These are phyloP conservation scores for Paecilomyces dactylethromorphus DNA, from an alignment of 2,329 filamentous ascomycete species.

Conservation along the genomic window DNA sequence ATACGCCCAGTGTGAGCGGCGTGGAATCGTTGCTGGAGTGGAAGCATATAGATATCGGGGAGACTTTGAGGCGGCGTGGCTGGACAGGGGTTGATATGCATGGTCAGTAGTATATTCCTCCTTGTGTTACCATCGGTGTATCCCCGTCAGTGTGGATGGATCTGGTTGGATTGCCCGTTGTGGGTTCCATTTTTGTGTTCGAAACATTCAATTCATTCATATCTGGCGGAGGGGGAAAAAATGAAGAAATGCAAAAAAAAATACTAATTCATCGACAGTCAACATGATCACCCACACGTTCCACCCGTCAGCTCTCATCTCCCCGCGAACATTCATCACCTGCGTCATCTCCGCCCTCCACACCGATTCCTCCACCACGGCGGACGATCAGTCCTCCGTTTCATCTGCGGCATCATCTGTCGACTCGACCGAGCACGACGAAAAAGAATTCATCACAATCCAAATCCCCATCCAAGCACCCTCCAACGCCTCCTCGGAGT, in stretches of 20 bases:
- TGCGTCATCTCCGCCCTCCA: constrained; percentile 23
- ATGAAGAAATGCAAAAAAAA: background rate
- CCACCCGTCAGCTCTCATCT: constrained; percentile 22
- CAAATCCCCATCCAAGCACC: constrained; percentile 24
- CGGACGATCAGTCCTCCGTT: background rate
- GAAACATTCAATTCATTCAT: too few species aligned
- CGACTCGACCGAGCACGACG: background rate
- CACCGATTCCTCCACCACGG: constrained; percentile 1
- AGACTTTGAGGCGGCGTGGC: background rate
- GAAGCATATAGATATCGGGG: constrained; percentile 3
- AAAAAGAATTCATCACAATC: constrained; percentile 22
- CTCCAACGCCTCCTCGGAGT: constrained; percentile 4
- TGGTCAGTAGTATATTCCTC: constrained; percentile 13
- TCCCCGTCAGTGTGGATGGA: background rate
- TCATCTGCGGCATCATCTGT: background rate
- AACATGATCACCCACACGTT: constrained; percentile 31
- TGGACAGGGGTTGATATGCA: constrained; percentile 14
- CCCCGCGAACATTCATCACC: constrained; percentile 26
- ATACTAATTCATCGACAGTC: constrained; percentile 12
- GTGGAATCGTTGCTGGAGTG: constrained; percentile 24
- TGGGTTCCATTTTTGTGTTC: too few species aligned
- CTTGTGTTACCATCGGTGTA: background rate
- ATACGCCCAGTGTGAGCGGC: constrained; percentile 30
- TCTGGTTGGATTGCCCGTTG: background rate
- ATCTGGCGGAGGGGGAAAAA: background rate